phyloP scores from a whole-genome alignment of 2,329 filamentous ascomycete species.

The Huntiella savannae region DNA sequence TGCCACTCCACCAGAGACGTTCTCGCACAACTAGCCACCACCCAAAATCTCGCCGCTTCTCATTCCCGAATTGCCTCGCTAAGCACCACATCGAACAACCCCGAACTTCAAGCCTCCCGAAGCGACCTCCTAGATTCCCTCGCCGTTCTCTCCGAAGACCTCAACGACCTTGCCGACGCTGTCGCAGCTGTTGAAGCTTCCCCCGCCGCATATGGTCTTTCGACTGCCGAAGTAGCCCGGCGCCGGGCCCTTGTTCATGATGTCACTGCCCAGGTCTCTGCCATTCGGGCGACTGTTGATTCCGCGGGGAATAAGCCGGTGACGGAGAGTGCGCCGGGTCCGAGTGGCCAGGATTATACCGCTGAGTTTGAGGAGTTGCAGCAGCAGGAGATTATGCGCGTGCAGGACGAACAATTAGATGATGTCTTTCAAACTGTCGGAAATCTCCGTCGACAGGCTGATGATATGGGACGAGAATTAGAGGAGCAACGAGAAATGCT shows the following conservation, averaged over 20 bases:
- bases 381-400: slow-evolving; percentile 78
- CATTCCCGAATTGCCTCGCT: slow-evolving; percentile 92
- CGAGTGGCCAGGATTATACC: slow-evolving; percentile 41
- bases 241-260: slow-evolving; percentile 71
- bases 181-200: slow-evolving; percentile 76
- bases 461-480: slow-evolving; percentile 88
- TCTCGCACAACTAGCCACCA: slow-evolving; percentile 58
- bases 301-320: too few species aligned
- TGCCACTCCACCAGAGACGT: slow-evolving; percentile 48
- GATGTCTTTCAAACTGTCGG: slow-evolving; percentile 86
- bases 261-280: slow-evolving; percentile 71
- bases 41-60: slow-evolving; percentile 76
- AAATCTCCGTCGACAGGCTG: slow-evolving; percentile 72
- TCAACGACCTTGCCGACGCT: slow-evolving; percentile 71
- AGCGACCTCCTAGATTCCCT: slow-evolving; percentile 49
- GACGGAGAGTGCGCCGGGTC: slow-evolving; percentile 18
- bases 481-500: slow-evolving; percentile 89
- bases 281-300: slow-evolving; percentile 64
- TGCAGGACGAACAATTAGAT: slow-evolving; percentile 86
- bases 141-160: slow-evolving; percentile 56
- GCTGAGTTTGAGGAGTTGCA: slow-evolving; percentile 77
- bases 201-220: slow-evolving; percentile 72
- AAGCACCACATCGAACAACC: slow-evolving; percentile 48
- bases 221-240: slow-evolving; percentile 61
- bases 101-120: slow-evolving; percentile 67